A percentile compares a stretch with the other conserved stretches of the same genome.
These are phyloP conservation scores for Dissophora globulifera DNA, from an alignment of 192 early-diverging fungal genomes.

Conservation along the genomic window DNA sequence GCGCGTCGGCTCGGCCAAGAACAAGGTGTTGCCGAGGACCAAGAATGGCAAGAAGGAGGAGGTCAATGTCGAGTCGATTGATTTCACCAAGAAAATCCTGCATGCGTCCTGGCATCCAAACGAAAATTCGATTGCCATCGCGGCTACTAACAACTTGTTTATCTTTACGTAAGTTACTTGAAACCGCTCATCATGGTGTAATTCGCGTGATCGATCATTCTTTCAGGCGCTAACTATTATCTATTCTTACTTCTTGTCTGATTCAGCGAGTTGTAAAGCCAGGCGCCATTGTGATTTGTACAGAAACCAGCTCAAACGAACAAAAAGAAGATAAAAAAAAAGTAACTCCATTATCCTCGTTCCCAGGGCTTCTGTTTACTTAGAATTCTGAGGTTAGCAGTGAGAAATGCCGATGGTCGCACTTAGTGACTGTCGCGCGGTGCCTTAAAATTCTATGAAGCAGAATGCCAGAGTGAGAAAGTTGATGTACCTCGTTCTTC, in stretches of 20 bases:
- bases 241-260: too few species aligned
- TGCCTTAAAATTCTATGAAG: too few species aligned
- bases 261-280: too few species aligned
- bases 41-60: constrained; percentile 70
- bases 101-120: constrained; percentile 99
- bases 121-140: constrained; percentile 97
- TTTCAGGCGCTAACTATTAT: constrained; percentile 14
- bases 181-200: neutral
- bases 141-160: constrained; percentile 99
- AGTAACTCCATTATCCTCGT: too few species aligned
- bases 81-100: constrained; percentile 97
- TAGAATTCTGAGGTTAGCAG: too few species aligned
- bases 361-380: too few species aligned
- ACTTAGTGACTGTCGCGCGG: too few species aligned
- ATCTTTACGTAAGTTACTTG: constrained; percentile 75
- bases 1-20: constrained; percentile 83
- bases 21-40: constrained; percentile 64
- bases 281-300: too few species aligned
- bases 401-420: too few species aligned
- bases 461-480: too few species aligned
- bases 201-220: neutral
- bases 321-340: constrained; percentile 1
- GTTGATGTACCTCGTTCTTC: too few species aligned
- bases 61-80: constrained; percentile 86
- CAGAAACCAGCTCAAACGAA: neutral